Conservation (phyloP, 805 yeast genomes). For the Wickerhamia fluorescens region DNA sequence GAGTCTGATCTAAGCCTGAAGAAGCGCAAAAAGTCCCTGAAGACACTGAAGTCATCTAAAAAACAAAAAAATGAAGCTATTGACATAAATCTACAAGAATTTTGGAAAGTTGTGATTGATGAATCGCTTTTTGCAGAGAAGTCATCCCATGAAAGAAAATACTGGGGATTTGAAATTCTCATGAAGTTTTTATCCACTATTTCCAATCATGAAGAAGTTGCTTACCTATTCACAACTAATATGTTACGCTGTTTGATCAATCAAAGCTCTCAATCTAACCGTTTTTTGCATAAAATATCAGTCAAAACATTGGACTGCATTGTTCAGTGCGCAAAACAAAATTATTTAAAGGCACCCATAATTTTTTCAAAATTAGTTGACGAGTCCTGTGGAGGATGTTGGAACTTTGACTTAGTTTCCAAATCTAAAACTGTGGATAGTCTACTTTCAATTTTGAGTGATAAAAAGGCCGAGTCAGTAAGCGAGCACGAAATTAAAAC, state of each 20-base stretch:
- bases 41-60: constrained; percentile 14
- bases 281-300: constrained; percentile 64
- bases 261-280: constrained; percentile 60
- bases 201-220: constrained; percentile 11
- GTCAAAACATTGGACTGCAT: constrained; percentile 42
- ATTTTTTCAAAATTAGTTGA: constrained; percentile 20
- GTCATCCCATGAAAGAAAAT: constrained; percentile 81
- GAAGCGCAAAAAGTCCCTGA: constrained; percentile 28
- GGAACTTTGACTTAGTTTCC: constrained; percentile 71
- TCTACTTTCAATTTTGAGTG: constrained; percentile 19
- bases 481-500: constrained; percentile 8
- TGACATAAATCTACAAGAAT: constrained; percentile 41
- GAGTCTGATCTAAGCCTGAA: constrained; percentile 20
- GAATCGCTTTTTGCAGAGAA: constrained; percentile 70
- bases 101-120: constrained; percentile 77
- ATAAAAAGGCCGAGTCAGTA: constrained; percentile 7
- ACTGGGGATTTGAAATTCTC: constrained; percentile 76
- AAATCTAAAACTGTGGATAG: constrained; percentile 59
- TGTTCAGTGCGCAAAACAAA: constrained; percentile 26
- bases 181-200: constrained; percentile 33
- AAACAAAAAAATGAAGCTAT: constrained; percentile 21
- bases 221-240: constrained; percentile 49
- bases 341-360: constrained; percentile 34
- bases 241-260: constrained; percentile 67
- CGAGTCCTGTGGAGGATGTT: constrained; percentile 40